phyloP scores from a whole-genome alignment of 2,329 filamentous ascomycete species.

The Trichocomaceae sp. region DNA sequence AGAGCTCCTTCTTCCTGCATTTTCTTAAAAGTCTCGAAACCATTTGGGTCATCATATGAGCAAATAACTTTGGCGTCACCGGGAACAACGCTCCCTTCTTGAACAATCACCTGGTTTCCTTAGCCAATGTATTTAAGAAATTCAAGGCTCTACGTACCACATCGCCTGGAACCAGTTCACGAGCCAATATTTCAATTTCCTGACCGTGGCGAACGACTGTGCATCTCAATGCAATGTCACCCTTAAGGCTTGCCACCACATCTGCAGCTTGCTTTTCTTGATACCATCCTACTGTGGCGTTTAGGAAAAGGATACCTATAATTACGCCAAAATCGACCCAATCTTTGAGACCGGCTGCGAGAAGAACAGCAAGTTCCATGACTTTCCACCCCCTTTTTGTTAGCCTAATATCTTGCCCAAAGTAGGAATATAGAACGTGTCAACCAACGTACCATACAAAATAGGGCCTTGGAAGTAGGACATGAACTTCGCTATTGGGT shows the following conservation, averaged over 20 bases:
- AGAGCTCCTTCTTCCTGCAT: slow-evolving; percentile 57
- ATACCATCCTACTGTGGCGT: slow-evolving; percentile 72
- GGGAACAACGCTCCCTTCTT: slow-evolving; percentile 65
- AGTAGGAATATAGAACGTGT: neutral
- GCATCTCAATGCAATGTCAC: slow-evolving; percentile 70
- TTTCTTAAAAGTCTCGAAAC: slow-evolving; percentile 60
- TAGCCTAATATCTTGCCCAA: neutral
- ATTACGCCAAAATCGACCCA: slow-evolving; percentile 76
- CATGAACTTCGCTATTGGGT: slow-evolving; percentile 65
- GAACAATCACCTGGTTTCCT: slow-evolving; percentile 53
- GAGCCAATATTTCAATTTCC: slow-evolving; percentile 60
- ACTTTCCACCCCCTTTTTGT: slow-evolving; percentile 29
- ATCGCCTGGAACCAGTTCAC: slow-evolving; percentile 70
- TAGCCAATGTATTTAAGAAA: slow-evolving; percentile 12
- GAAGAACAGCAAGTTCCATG: slow-evolving; percentile 69
- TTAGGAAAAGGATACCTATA: slow-evolving; percentile 66
- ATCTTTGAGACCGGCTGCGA: slow-evolving; percentile 66
- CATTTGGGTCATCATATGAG: slow-evolving; percentile 61
- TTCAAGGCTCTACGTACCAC: slow-evolving; percentile 48
- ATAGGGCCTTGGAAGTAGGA: slow-evolving; percentile 70
- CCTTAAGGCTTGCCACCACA: slow-evolving; percentile 67
- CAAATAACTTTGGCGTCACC: slow-evolving; percentile 66
- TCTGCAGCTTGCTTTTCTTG: slow-evolving; percentile 76
- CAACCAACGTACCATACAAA: slow-evolving; percentile 57
- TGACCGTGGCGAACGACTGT: slow-evolving; percentile 60